Evolutionary conservation across 2,329 filamentous ascomycete genomes (phyloP).

Genomic region (Trichoderma pleuroti): DNA sequence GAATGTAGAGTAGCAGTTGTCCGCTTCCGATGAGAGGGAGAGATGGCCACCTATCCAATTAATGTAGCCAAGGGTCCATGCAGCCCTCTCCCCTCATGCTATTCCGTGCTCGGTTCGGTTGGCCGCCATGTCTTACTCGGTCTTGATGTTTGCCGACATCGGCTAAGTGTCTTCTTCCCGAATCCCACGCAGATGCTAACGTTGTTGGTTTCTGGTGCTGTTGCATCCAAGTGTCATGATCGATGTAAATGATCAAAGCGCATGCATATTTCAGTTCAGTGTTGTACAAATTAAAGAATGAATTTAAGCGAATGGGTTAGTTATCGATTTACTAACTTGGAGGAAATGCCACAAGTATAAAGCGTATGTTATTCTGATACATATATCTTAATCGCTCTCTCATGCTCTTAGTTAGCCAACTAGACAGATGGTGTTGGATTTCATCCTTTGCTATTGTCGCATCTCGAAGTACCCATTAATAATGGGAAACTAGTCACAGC

Average conservation of each 20-base stretch:
- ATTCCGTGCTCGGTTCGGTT: not conserved
- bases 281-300: not conserved
- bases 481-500: too few species aligned
- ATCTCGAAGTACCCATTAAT: too few species aligned
- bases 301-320: rapidly evolving
- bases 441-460: too few species aligned
- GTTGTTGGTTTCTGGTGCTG: not conserved
- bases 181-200: not conserved
- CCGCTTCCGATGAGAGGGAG: not conserved
- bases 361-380: not conserved
- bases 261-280: not conserved
- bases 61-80: not conserved
- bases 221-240: not conserved
- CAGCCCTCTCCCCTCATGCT: not conserved
- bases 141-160: not conserved
- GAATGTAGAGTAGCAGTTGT: not conserved
- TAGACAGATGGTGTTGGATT: rapidly evolving
- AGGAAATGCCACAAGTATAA: rapidly evolving
- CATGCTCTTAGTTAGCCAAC: not conserved
- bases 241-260: not conserved
- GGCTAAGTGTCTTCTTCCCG: not conserved
- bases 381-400: not conserved
- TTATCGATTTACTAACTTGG: not conserved
- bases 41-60: not conserved
- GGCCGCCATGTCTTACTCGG: not conserved